Base-by-base conservation (phyloP, 1,284 basidiomycete species). In the Violaceomyces palustris region DNA sequence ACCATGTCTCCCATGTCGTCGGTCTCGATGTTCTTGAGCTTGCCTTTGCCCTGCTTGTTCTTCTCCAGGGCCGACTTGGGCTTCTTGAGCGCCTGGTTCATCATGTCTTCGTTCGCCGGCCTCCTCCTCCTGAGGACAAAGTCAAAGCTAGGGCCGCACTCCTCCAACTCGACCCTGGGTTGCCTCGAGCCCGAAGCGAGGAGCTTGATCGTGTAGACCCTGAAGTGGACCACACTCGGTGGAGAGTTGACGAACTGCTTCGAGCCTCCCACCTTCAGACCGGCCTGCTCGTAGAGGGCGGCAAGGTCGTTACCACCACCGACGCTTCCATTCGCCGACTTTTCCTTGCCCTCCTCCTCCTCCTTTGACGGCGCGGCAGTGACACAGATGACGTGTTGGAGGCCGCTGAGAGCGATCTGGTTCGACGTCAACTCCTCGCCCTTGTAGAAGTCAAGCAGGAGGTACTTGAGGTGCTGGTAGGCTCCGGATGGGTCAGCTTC, bases 1-100 rank as follows among this genome's bases (percentile, higher is more conserved):
- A 93, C 81, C 75, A 92, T 76, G 75, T 98, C 90, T 46, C 93
- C 93, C 93, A 97, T 96, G 75, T 90, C 89, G 77, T 98, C 93
- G 56, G 91, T 88, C 78, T 94, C 90, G 74, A 92, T 75, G 50
- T 77, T 77, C 67, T 77, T 76, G 27, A 55, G 59, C 19, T 67
- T 35, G 9, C 40, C 50, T 39, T 50, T 46, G 34, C 45, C 62
- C 56, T 76, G 45, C 59, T 80, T 80, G 50, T 61, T 70, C 58
- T 57, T 63, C 60, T 71, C 58, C 77, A 89, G 88, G 75, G 85
- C 85, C 54, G 94, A 67, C 79, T 92, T 96, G 35, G 88, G 87
- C 51, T 85, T 78, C 73, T 79, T 86, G 78, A 90, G 80, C 10
- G 92, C 88, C 53, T 80, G 79, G 74, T 86, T 87, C 76, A 86